Base-by-base conservation (phyloP, 108 stramenopile species). In the Discostella stelligeroides region DNA sequence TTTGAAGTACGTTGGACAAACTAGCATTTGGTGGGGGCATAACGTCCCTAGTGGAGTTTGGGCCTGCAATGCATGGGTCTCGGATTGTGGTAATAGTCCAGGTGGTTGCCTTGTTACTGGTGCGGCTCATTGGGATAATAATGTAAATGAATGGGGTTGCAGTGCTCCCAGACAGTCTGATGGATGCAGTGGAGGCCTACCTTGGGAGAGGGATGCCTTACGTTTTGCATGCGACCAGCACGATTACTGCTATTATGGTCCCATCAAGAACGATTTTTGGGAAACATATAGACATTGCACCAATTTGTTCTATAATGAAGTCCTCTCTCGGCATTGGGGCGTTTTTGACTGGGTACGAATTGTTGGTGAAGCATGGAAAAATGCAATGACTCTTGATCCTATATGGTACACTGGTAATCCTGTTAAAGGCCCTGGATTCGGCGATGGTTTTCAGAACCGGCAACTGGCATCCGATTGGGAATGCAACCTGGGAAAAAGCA, bases 361-460 rank as follows among this genome's bases (percentile, higher is more conserved):
- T n/a, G n/a, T n/a, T n/a, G n/a, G n/a, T n/a, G n/a, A n/a, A n/a
- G n/a, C n/a, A n/a, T n/a, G 46, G 46, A 3, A 47, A 7, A 7
- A 7, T 47, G 46, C 6, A 4, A 47, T 47, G 46, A 8, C 46
- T 7, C 3, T 47, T 3, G 46, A 47, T 47, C 46, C 46, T 18
- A 18, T 47, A 7, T 47, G 46, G 46, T 18, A 47, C n/a, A n/a
- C n/a, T 47, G 8, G 8, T 47, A 8, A 8, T 3, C 6, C 46
- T 7, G 46, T 47, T 8, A 47, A 18, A 2, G 46, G 46, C 46
- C 46, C 8, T 8, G 46, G 46, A 18, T 47, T 7, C 8, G 46
- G 46, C 3, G 46, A 47, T 47, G 46, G 46, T 47, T 47, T 47
- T 47, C 46, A 47, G 46, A 47, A 47, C 46, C 46, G 46, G 46